Base-by-base conservation (phyloP, 2,329 filamentous ascomycete genomes). In the Ophiostoma tasmaniense region DNA sequence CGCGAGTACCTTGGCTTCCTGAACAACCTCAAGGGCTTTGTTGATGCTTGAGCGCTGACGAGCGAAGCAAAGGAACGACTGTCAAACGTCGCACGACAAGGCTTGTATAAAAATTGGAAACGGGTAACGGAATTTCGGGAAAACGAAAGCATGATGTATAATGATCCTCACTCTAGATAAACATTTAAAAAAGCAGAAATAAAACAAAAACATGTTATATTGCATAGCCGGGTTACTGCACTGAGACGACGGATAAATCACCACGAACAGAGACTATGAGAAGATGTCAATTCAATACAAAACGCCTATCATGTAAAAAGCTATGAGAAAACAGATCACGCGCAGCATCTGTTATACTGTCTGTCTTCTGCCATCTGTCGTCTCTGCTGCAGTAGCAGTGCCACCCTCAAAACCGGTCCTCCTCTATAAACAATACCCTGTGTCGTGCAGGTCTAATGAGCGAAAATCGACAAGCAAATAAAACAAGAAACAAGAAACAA, bases 1-100 rank as follows among this genome's bases (percentile, higher is more conserved):
- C 90, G 89, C 81, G 95, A 99, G 85, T 99, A 99, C 80, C 82
- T 96, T 71, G 82, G 85, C 73, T 99, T 96, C 95, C 83, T 99
- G 79, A 86, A 88, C 79, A 91, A 90, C 77, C 86, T 97, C 80
- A 95, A 94, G 87, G 82, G 81, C 72, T 97, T 98, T 77, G 83
- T 97, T 73, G 89, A 91, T 77, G 88, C 88, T 71, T 92, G 82
- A 67, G 64, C 3, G 65, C 22, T 5, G 28, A 61, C 14, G 35
- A 65, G 13, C 20, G 5, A 33, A 50, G 10, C 33, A 42, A 37
- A 30, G 22, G 30, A n/a, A 64, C 52, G 37, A 55, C 35, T n/a
- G n/a, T n/a, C n/a, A 39, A 25, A 45, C 20, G 64, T n/a, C n/a
- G n/a, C n/a, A n/a, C n/a, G n/a, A n/a, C n/a, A n/a, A 62, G 25